Percentiles rank a stretch among this genome's conserved stretches.
Conservation (phyloP, 179 eudicot species). For the Amaranthus tricolor region DNA sequence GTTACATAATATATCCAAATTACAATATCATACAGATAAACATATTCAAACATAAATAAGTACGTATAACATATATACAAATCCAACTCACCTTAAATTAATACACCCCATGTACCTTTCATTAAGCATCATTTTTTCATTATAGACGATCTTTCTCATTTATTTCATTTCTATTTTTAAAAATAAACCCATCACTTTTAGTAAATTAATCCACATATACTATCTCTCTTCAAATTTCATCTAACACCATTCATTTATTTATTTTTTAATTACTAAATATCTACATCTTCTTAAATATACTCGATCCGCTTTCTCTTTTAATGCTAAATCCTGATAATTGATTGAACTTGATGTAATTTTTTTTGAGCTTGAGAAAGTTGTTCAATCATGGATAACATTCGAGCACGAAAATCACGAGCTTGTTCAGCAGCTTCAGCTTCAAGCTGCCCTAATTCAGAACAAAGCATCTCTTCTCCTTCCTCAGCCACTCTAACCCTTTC, state of each 20-base stretch:
- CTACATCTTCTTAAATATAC: no score
- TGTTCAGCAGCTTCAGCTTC: slow-evolving; percentile 32
- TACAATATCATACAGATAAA: background rate
- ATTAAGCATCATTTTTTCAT: no score
- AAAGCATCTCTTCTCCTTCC: slow-evolving; percentile 36
- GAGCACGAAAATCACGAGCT: slow-evolving; percentile 28
- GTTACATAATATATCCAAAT: background rate
- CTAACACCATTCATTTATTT: no score
- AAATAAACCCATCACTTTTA: no score
- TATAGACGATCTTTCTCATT: no score
- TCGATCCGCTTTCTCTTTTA: background rate
- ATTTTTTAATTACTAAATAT: no score
- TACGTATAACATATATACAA: no score
- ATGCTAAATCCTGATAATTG: background rate
- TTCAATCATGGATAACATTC: slow-evolving; percentile 21
- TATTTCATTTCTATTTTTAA: no score
- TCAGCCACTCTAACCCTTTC: slow-evolving; percentile 26
- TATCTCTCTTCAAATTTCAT: no score
- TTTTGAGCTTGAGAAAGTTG: slow-evolving; percentile 32
- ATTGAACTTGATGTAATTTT: slow-evolving; percentile 16
- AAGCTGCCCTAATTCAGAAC: slow-evolving; percentile 29
- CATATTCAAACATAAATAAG: background rate
- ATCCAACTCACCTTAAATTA: no score
- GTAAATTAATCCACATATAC: no score
- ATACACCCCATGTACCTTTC: no score